Evolutionary conservation across 2,329 filamentous ascomycete species (phyloP), one percentile per base, ranked within the genome.

Genomic region (Apiospora pterosperma): DNA sequence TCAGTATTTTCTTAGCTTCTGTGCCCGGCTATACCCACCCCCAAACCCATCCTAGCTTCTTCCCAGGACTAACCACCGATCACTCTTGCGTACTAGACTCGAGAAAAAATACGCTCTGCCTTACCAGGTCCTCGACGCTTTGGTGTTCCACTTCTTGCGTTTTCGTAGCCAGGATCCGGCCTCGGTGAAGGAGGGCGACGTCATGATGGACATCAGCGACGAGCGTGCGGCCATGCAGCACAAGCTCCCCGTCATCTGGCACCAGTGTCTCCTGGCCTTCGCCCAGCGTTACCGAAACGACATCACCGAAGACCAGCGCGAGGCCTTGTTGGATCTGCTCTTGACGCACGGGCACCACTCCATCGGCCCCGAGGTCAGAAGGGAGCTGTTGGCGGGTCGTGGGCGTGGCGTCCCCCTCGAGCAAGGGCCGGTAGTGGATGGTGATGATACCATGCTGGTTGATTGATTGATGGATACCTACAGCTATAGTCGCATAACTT

Each of bases 61-160:
- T 25, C 44, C 8, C 21, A 19, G 8, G 14, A 38, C 34, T 55
- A 25, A 36, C 36, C 23, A 25, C n/a, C 11, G n/a, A n/a, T 2
- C 6, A 23, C 19, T 11, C 12, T 34, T 10, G 23, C 48, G 48
- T 55, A 10, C 8, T 16, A 62, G 60, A 11, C 39, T 99, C 4
- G 95, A 97, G 79, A 99, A 99, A 85, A 96, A 96, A 75, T 98
- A 99, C 72, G 96, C 96, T 0, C 83, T 99, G 12, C 96, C 95
- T 0, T 97, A 91, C 80, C 94, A 96, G 79, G 95, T 97, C 63
- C 89, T 99, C 61, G 96, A 99, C 72, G 90, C 93, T 2, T 82
- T 98, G 1, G 96, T 99, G 11, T 98, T 98, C 81, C 95, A 99
- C 78, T 99, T 99, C 78, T 78, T 98, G 67, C 90, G 96, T 19